These are phyloP conservation scores for Boeremia lycopersici DNA, from an alignment of 2,329 filamentous ascomycete species.

Conservation along the genomic window DNA sequence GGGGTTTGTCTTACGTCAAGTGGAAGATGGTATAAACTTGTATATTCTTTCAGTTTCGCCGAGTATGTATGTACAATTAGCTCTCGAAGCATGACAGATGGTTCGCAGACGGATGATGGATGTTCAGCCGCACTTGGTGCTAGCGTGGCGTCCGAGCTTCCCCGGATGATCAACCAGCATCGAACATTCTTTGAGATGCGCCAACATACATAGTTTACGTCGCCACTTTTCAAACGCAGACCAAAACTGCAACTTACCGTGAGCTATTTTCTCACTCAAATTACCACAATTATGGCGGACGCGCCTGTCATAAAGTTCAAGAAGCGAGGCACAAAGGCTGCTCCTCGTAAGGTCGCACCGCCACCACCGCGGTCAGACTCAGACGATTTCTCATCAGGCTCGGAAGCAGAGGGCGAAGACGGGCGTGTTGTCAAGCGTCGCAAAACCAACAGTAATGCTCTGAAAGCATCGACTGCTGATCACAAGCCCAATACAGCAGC, in stretches of 20 bases:
- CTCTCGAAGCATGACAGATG: too few relatives aligned
- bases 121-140: background rate
- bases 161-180: slow-evolving; percentile 14
- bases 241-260: background rate
- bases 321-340: slow-evolving; percentile 78
- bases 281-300: slow-evolving; percentile 31
- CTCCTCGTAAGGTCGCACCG: slow-evolving; percentile 80
- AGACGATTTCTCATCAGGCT: slow-evolving; percentile 69
- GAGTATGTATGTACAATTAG: too few relatives aligned
- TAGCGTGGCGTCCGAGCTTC: slow-evolving; percentile 10
- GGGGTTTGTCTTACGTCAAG: background rate
- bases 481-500: slow-evolving; percentile 51
- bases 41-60: too few relatives aligned
- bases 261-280: too few relatives aligned
- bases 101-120: background rate
- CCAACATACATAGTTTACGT: background rate
- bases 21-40: background rate
- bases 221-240: background rate
- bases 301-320: slow-evolving; percentile 77
- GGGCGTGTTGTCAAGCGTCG: slow-evolving; percentile 80
- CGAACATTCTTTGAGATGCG: slow-evolving; percentile 12
- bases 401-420: slow-evolving; percentile 69
- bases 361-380: slow-evolving; percentile 66
- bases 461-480: slow-evolving; percentile 68
- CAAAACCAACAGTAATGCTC: slow-evolving; percentile 68